These are phyloP conservation scores for Phytophthora ramorum DNA, from an alignment of 352 stramenopile species.

Conservation along the genomic window DNA sequence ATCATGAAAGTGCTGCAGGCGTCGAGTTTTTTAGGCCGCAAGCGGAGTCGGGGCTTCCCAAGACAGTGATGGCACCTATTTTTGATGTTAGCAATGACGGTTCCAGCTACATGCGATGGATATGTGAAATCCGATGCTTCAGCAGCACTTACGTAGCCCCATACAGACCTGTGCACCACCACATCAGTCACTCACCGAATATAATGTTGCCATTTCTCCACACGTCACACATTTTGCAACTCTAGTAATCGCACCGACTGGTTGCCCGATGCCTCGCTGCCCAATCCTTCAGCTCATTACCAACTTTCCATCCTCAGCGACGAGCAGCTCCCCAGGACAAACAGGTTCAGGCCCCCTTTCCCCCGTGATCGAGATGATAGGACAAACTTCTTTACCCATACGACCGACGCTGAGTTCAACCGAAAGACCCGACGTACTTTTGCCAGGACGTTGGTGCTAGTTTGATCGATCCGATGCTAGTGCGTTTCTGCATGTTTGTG, in stretches of 20 bases:
- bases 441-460: conserved; percentile 69
- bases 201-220: conserved; percentile 16
- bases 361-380: conserved; percentile 74
- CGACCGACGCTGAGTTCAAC: conserved; percentile 75
- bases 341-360: conserved; percentile 1
- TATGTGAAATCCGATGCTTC: no score
- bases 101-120: no score
- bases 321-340: conserved; percentile 1
- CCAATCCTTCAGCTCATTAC: conserved; percentile 10
- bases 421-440: conserved; percentile 76
- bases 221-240: conserved; percentile 16
- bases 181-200: no score
- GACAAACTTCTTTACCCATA: conserved; percentile 87
- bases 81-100: no score
- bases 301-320: conserved; percentile 17
- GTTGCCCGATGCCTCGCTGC: not conserved
- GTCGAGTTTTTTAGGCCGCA: no score
- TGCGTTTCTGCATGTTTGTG: conserved; percentile 29
- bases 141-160: no score
- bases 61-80: no score
- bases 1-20: no score
- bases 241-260: conserved; percentile 30
- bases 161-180: no score
- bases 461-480: conserved; percentile 64
- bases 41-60: no score